A percentile compares a stretch with the other conserved stretches of the same genome.
Conservation (phyloP, 768 basidiomycete genomes). For the Solioccasus polychromus region DNA sequence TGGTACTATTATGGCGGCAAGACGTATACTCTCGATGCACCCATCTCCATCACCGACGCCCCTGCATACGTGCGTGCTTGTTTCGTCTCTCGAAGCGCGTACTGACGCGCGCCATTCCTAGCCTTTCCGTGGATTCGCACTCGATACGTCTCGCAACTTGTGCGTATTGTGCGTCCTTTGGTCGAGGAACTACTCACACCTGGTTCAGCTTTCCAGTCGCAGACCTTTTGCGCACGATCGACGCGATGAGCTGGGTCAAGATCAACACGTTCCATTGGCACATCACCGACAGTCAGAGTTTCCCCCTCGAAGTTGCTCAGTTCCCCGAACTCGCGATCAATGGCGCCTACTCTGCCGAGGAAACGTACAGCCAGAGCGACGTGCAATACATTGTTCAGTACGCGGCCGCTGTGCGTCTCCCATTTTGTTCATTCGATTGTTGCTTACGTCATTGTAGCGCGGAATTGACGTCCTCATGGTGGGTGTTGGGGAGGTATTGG, state of each 20-base stretch:
- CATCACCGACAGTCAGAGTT: slow-evolving; percentile 76
- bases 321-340: slow-evolving; percentile 57
- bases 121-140: slow-evolving; percentile 40
- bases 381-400: slow-evolving; percentile 61
- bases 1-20: slow-evolving; percentile 39
- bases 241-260: slow-evolving; percentile 56
- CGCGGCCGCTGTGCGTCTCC: slow-evolving; percentile 63
- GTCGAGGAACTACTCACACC: neutral
- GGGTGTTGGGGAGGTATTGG: neutral
- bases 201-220: slow-evolving; percentile 34
- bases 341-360: slow-evolving; percentile 62
- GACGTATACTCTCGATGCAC: slow-evolving; percentile 40
- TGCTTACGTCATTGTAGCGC: slow-evolving; percentile 36
- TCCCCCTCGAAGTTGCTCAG: slow-evolving; percentile 64
- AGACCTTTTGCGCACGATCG: slow-evolving; percentile 43
- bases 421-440: neutral
- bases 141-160: slow-evolving; percentile 48
- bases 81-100: neutral
- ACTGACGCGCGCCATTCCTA: slow-evolving; percentile 6
- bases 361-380: slow-evolving; percentile 54
- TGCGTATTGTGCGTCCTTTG: slow-evolving; percentile 15
- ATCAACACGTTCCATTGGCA: slow-evolving; percentile 83
- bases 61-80: slow-evolving; percentile 43
- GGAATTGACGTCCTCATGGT: slow-evolving; percentile 72
- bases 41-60: slow-evolving; percentile 40